Conservation (phyloP, 2,329 filamentous ascomycete species). For the Leptoxyphium fumago region DNA sequence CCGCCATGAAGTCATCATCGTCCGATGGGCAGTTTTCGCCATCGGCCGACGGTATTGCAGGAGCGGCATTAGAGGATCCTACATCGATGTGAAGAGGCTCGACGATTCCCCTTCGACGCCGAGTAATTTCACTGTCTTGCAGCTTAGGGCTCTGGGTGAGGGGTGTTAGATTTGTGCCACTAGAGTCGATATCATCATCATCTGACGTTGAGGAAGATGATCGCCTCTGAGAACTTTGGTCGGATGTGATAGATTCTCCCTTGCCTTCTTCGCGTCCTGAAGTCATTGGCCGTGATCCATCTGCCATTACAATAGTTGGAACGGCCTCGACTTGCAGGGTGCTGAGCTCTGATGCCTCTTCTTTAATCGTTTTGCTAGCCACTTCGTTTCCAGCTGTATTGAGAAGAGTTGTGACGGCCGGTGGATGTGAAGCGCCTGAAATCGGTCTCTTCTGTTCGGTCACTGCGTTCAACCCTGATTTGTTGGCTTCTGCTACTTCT, state of each 20-base stretch:
- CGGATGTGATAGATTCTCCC: neutral
- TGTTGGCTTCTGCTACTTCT: too few species aligned
- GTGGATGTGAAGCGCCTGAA: too few species aligned
- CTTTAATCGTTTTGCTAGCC: neutral
- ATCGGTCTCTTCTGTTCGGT: too few species aligned
- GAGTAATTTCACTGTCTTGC: slow-evolving; percentile 10
- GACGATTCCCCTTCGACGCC: slow-evolving; percentile 17
- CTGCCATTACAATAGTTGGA: slow-evolving; percentile 8
- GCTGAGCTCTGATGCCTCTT: neutral
- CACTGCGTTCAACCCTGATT: too few species aligned
- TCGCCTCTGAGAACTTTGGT: neutral
- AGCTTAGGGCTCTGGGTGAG: slow-evolving; percentile 1
- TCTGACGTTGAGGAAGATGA: neutral
- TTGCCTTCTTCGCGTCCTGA: neutral
- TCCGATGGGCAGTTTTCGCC: slow-evolving; percentile 45
- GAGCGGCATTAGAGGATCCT: slow-evolving; percentile 25
- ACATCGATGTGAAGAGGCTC: slow-evolving; percentile 25
- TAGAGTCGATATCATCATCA: neutral
- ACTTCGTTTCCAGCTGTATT: too few species aligned
- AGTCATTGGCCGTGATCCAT: slow-evolving; percentile 8
- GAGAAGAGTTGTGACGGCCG: too few species aligned
- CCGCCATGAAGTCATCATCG: slow-evolving; percentile 51
- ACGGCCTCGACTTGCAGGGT: neutral
- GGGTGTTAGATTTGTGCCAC: neutral
- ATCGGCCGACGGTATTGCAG: slow-evolving; percentile 1